Base-by-base conservation (phyloP, 2,329 filamentous ascomycete species). In the Pseudogymnoascus verrucosus region DNA sequence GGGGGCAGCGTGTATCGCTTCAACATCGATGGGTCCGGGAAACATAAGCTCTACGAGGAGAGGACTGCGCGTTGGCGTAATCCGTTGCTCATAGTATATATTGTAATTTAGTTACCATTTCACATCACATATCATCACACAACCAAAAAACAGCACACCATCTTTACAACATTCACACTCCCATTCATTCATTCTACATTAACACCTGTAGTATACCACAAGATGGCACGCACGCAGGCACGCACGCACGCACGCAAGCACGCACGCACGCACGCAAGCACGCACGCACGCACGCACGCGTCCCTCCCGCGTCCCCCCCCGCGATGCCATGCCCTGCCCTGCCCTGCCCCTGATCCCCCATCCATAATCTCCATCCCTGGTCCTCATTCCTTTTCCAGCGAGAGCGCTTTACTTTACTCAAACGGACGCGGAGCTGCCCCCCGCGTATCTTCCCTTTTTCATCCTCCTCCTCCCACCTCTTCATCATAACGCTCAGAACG, bases 1-100 rank as follows among this genome's bases (percentile, higher is more conserved):
- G 74, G 76, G 1, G 78, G 78, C 0, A 68, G 69, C 10, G 71
- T 79, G 1, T 78, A 78, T 61, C 67, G 70, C 42, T 71, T 72
- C 28, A 70, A 74, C 62, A 63, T 75, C 64, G 73, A 77, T 62
- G 68, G 68, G 5, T 66, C 61, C 26, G 47, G 64, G 16, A 70
- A 68, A 40, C 66, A 57, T 59, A 64, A 21, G 28, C 23, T 67
- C 16, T 67, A 64, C 61, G 62, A 62, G 42, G 65, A 1, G 19
- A 5, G 44, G 44, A 28, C 59, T 51, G 62, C 63, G 28, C 59
- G 57, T 61, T 40, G 42, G 40, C 60, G 19, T 19, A 19, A 19
- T 19, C 19, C 19, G 19, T 19, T 19, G 19, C 19, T 2, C 2
- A 19, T 19, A 2, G 19, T 19, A 19, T 19, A 19, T 19, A 19